Evolutionary conservation across 2,329 filamentous ascomycete species (phyloP).

Genomic region (Claviceps lovelessii): DNA sequence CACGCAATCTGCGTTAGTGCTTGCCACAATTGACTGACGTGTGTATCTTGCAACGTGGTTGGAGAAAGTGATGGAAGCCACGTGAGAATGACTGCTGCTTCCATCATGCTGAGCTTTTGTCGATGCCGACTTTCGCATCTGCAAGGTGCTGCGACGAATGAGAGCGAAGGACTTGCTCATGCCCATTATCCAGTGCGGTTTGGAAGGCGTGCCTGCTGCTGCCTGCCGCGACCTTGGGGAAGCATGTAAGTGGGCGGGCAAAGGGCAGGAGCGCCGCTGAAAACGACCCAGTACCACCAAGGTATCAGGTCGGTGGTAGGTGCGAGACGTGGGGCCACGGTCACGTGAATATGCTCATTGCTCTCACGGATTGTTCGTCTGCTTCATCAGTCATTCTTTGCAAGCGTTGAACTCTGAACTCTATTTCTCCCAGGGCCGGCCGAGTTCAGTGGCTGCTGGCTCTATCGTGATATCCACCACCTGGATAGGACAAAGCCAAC

Average conservation of each 20-base stretch:
- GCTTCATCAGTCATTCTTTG: neutral
- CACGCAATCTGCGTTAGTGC: neutral
- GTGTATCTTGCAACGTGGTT: neutral
- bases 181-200: neutral
- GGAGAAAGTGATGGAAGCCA: neutral
- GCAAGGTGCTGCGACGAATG: neutral
- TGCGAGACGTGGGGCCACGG: too few relatives aligned
- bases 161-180: neutral
- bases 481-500: too few relatives aligned
- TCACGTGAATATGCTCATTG: too few relatives aligned
- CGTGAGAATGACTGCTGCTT: neutral
- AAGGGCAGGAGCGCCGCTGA: neutral
- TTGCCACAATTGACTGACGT: neutral
- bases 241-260: neutral
- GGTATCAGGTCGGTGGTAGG: too few relatives aligned
- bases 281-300: too few relatives aligned
- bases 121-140: neutral
- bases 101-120: neutral
- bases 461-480: neutral
- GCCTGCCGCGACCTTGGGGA: neutral
- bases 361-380: slow-evolving; percentile 1
- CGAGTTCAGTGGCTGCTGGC: neutral
- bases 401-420: neutral
- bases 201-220: neutral
- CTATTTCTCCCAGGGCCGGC: neutral